Evolutionary conservation across 1,284 basidiomycete species (phyloP).

Genomic region (Irpex lacteus): DNA sequence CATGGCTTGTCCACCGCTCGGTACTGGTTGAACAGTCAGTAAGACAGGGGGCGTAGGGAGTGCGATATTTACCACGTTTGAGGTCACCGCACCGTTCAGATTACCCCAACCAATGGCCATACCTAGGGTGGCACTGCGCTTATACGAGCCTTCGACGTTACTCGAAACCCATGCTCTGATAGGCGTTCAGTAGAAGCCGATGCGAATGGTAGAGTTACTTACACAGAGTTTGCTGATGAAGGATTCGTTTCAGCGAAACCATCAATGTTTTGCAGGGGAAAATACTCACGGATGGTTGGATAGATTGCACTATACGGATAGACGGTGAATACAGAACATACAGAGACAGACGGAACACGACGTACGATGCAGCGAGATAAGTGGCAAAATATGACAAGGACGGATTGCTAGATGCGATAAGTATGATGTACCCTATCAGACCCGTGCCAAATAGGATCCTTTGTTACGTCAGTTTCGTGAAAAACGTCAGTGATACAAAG

Average conservation of each 20-base stretch:
- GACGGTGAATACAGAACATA: not conserved
- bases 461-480: not conserved
- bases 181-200: not conserved
- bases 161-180: constrained; percentile 47
- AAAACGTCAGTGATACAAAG: not conserved
- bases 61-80: constrained; percentile 55
- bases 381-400: constrained; percentile 43
- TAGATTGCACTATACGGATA: constrained; percentile 40
- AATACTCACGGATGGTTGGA: constrained; percentile 42
- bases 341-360: constrained; percentile 5
- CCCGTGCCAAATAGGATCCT: constrained; percentile 23
- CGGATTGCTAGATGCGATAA: constrained; percentile 43
- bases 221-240: constrained; percentile 44
- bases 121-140: constrained; percentile 68
- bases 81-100: constrained; percentile 68
- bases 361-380: constrained; percentile 47
- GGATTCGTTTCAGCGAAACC: not conserved
- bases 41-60: not conserved
- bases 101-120: constrained; percentile 72
- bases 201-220: constrained; percentile 19
- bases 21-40: constrained; percentile 40
- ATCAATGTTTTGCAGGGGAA: not conserved
- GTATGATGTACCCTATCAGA: constrained; percentile 49
- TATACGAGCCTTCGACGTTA: constrained; percentile 64
- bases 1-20: constrained; percentile 64